These are phyloP conservation scores for Aristolochia fimbriata DNA, from an alignment of 164 flowering plant genomes.

Conservation along the genomic window DNA sequence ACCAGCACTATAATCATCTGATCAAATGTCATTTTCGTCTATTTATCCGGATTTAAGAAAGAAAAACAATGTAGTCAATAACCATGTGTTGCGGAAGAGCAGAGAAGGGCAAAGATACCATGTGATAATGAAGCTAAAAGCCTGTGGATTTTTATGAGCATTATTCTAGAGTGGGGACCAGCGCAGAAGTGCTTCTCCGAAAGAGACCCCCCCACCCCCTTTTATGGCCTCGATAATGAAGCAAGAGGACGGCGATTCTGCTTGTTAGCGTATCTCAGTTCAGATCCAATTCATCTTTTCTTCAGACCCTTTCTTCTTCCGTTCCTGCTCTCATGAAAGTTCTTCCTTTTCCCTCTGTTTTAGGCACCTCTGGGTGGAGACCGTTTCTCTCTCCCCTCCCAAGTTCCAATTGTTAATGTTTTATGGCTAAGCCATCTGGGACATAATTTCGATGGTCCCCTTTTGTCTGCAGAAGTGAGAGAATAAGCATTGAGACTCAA, in stretches of 20 bases:
- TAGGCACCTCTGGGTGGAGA: background rate
- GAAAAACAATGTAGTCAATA: too few relatives aligned
- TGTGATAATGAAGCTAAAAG: background rate
- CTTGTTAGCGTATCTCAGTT: slow-evolving; percentile 7
- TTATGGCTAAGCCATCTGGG: background rate
- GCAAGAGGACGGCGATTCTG: background rate
- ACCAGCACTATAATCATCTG: too few relatives aligned
- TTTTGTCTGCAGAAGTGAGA: slow-evolving; percentile 1
- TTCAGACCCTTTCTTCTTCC: background rate
- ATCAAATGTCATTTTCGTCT: too few relatives aligned
- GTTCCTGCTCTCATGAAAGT: slow-evolving; percentile 1
- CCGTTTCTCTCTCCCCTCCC: background rate
- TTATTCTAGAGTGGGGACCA: background rate
- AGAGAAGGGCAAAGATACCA: background rate
- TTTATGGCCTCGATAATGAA: background rate
- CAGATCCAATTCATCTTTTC: slow-evolving; percentile 9
- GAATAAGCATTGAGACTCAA: slow-evolving; percentile 3
- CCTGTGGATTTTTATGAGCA: background rate
- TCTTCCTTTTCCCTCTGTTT: background rate
- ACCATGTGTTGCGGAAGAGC: too few relatives aligned
- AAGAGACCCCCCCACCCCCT: background rate
- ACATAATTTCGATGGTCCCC: too few relatives aligned
- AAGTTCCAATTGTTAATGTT: slow-evolving; percentile 1
- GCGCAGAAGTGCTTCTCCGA: background rate
- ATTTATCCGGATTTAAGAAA: too few relatives aligned